phyloP scores from a whole-genome alignment of 2,329 filamentous ascomycete genomes.

The Tolypocladium tundrense region DNA sequence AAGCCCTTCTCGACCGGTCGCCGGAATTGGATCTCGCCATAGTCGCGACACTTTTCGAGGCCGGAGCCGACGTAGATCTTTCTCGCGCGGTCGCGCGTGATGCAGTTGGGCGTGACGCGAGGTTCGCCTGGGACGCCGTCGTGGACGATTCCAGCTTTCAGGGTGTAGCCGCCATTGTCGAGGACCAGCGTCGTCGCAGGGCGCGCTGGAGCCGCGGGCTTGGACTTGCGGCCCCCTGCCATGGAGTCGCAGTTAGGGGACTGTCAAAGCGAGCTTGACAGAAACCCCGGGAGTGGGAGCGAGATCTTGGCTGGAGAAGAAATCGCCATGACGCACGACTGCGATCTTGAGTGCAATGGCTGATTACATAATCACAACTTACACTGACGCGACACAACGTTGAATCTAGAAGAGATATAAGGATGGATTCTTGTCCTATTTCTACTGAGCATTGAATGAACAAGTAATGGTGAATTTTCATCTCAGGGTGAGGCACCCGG shows the following conservation, averaged over 20 bases:
- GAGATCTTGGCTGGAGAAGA: background rate
- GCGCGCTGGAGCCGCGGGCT: constrained; percentile 37
- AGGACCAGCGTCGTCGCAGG: constrained; percentile 68
- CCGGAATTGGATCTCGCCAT: constrained; percentile 78
- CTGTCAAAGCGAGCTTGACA: background rate
- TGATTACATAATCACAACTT: background rate
- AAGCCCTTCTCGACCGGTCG: constrained; percentile 91
- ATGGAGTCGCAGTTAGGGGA: constrained; percentile 15
- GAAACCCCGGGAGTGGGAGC: background rate
- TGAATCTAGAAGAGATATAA: too few species aligned
- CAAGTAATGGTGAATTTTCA: too few species aligned
- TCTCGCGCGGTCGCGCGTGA: constrained; percentile 72
- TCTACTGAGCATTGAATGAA: too few species aligned
- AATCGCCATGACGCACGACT: background rate
- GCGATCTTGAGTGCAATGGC: background rate
- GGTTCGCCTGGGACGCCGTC: constrained; percentile 42
- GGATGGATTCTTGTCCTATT: too few species aligned
- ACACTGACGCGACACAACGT: background rate
- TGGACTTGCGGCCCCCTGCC: constrained; percentile 41
- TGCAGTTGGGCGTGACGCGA: constrained; percentile 72
- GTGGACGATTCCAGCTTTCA: constrained; percentile 77
- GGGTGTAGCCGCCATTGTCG: constrained; percentile 84
- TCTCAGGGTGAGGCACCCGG: too few species aligned
- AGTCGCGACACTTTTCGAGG: constrained; percentile 71
- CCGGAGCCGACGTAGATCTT: constrained; percentile 73